Evolutionary conservation across 768 basidiomycete genomes (phyloP).

Genomic region (Gloeophyllum trabeum): DNA sequence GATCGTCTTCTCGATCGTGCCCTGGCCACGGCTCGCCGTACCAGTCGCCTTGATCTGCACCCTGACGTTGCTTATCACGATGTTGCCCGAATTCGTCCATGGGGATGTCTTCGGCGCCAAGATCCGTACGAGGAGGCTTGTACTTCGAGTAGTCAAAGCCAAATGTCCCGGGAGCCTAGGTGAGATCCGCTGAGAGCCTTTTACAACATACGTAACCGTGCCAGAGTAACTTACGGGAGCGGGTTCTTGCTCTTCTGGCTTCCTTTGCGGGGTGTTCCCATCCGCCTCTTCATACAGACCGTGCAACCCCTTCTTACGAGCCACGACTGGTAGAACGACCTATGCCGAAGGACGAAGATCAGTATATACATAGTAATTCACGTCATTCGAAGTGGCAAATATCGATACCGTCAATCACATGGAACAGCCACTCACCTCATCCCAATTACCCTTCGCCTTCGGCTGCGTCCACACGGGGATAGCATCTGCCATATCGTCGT

Average conservation of each 20-base stretch:
- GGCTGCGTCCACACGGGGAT: conserved; percentile 81
- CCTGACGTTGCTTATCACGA: conserved; percentile 10
- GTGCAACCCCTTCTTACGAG: conserved; percentile 71
- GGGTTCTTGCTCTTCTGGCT: background rate
- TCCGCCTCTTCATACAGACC: conserved; percentile 56
- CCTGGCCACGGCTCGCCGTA: conserved; percentile 8
- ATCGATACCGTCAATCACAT: no score
- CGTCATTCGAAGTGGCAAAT: conserved; percentile 3
- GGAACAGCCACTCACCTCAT: conserved; percentile 45
- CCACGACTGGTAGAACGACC: conserved; percentile 80
- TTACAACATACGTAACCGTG: no score
- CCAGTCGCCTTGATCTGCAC: conserved; percentile 11
- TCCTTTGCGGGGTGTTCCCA: conserved; percentile 42
- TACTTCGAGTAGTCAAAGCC: conserved; percentile 69
- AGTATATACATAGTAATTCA: conserved; percentile 1
- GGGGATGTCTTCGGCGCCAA: conserved; percentile 29
- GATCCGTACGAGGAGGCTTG: conserved; percentile 31
- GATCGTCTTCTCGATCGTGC: conserved; percentile 19
- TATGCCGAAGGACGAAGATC: conserved; percentile 14
- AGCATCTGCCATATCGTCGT: conserved; percentile 53
- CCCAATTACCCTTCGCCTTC: conserved; percentile 62
- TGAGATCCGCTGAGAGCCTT: no score
- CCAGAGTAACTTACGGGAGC: background rate
- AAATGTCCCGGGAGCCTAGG: conserved; percentile 74
- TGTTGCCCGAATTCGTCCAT: conserved; percentile 57